Conservation (phyloP, 495 filamentous ascomycete genomes). For the Aspergillus egyptiacus region DNA sequence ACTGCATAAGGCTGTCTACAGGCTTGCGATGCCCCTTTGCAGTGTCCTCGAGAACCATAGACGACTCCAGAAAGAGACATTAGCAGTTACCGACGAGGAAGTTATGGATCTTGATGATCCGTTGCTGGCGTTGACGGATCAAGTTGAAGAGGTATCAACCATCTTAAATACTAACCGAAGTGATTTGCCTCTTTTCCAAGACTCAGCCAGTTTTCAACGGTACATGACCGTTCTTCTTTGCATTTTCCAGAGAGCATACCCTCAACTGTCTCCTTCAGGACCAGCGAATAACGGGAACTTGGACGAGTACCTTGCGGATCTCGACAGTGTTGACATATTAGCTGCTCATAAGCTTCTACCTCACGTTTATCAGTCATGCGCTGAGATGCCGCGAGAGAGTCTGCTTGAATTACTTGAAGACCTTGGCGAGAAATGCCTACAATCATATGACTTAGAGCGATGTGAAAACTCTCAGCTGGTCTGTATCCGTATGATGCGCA, state of each 20-base stretch:
- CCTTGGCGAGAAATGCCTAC: constrained; percentile 55
- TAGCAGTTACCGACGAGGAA: constrained; percentile 37
- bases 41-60: constrained; percentile 40
- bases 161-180: constrained; percentile 32
- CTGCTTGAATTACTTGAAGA: constrained; percentile 45
- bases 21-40: constrained; percentile 27
- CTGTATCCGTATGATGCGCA: constrained; percentile 64
- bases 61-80: constrained; percentile 21
- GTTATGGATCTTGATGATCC: constrained; percentile 75
- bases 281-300: constrained; percentile 37
- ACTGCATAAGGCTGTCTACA: constrained; percentile 19
- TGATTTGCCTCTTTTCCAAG: constrained; percentile 23
- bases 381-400: constrained; percentile 28
- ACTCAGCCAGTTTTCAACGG: constrained; percentile 31
- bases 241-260: constrained; percentile 24
- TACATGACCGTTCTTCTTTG: constrained; percentile 35
- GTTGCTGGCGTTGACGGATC: constrained; percentile 52
- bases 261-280: constrained; percentile 27
- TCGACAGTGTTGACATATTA: constrained; percentile 57
- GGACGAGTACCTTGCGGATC: constrained; percentile 50
- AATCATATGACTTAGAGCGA: constrained; percentile 56
- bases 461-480: constrained; percentile 71
- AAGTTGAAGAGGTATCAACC: constrained; percentile 16
- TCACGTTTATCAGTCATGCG: constrained; percentile 34
- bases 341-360: constrained; percentile 46